A percentile compares a stretch with the other conserved stretches of the same genome.
Evolutionary conservation across 257 asterid genomes (phyloP).

Genomic region (Solanum phureja): DNA sequence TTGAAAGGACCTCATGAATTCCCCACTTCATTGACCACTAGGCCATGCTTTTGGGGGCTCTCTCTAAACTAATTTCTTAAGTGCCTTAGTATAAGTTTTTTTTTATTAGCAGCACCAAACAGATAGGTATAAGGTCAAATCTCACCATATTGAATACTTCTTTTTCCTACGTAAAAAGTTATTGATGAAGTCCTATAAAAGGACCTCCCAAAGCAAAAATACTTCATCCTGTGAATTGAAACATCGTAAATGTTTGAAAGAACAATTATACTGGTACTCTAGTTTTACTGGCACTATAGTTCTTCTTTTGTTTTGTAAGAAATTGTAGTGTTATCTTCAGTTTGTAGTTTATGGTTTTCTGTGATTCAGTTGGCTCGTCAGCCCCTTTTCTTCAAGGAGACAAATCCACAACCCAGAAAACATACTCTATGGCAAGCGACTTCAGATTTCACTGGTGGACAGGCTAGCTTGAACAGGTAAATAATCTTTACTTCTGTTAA

Average conservation of each 20-base stretch:
- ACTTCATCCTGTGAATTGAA: background rate
- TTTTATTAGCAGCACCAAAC: background rate
- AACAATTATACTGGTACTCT: background rate
- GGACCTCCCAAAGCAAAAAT: background rate
- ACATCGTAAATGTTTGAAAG: background rate
- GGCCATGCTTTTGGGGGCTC: background rate
- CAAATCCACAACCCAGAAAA: slow-evolving; percentile 84
- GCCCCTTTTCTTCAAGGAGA: slow-evolving; percentile 68
- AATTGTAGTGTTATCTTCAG: background rate
- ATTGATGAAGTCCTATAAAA: background rate
- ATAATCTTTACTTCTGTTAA: background rate
- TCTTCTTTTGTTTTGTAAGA: background rate
- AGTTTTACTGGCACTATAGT: background rate
- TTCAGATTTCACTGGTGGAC: slow-evolving; percentile 73
- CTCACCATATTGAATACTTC: background rate
- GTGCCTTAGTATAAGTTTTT: background rate
- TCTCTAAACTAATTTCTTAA: background rate
- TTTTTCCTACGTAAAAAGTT: background rate
- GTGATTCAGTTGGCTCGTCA: slow-evolving; percentile 51
- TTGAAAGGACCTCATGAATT: background rate
- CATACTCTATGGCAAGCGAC: slow-evolving; percentile 81
- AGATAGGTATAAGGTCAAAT: background rate
- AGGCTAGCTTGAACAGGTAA: slow-evolving; percentile 65
- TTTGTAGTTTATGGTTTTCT: background rate
- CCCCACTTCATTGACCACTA: background rate